Percentiles rank a stretch among this genome's conserved stretches.
These are phyloP conservation scores for Suhomyces prunicola DNA, from an alignment of 805 yeast genomes.

Conservation along the genomic window DNA sequence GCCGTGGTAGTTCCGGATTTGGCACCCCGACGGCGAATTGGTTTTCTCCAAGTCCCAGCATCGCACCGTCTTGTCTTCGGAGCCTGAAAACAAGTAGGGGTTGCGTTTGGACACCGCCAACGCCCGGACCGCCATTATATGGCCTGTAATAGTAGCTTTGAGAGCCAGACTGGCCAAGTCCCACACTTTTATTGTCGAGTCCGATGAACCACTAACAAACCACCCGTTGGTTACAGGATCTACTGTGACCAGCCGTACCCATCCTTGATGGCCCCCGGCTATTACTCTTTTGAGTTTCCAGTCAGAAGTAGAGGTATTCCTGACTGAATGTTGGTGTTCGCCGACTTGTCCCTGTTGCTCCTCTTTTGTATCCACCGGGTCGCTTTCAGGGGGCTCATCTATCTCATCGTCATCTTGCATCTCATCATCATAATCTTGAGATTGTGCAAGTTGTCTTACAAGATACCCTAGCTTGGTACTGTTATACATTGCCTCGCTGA, in stretches of 20 bases:
- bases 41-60: conserved; percentile 96
- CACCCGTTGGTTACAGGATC: conserved; percentile 83
- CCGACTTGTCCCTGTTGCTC: background rate
- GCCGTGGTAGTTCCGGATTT: conserved; percentile 85
- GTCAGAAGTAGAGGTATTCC: background rate
- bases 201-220: conserved; percentile 91
- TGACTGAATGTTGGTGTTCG: background rate
- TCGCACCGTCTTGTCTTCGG: conserved; percentile 88
- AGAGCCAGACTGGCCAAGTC: conserved; percentile 70
- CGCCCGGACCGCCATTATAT: conserved; percentile 83
- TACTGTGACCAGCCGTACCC: conserved; percentile 78
- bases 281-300: conserved; percentile 76
- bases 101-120: conserved; percentile 67
- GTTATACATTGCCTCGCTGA: conserved; percentile 32
- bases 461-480: conserved; percentile 25
- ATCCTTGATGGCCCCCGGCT: conserved; percentile 84
- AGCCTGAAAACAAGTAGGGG: conserved; percentile 87
- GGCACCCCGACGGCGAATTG: conserved; percentile 48
- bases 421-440: background rate
- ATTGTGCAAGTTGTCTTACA: conserved; percentile 7
- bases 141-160: conserved; percentile 82
- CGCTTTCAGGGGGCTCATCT: background rate
- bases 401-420: background rate
- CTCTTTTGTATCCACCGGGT: background rate
- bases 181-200: conserved; percentile 89